Base-by-base conservation (phyloP, 1,284 basidiomycete species). In the Tylopilus sp. region DNA sequence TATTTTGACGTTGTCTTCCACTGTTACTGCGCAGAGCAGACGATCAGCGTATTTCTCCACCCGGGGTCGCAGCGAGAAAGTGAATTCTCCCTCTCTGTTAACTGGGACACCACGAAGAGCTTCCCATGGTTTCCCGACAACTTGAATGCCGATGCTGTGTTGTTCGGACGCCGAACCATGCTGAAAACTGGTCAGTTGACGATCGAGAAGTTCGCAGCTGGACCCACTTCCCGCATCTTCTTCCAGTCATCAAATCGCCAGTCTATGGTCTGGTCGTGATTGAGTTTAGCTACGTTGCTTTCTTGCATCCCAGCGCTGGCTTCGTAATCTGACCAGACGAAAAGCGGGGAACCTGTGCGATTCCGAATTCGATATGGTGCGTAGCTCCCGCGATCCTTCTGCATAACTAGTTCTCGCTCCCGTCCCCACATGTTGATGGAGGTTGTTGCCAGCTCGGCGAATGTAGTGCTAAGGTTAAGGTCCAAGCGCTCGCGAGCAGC, bases 181-280 rank as follows among this genome's bases (percentile, higher is more conserved):
- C 91, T 94, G 58, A 41, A 55, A 40, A 21, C 30, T 39, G 38
- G 21, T 59, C 20, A 59, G 53, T 39, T 46, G 18, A 44, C 20
- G 26, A 20, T 31, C 18, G 4, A 24, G 48, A 20, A 50, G 3
- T 43, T 42, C 10, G 28, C 18, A 20, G 17, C 26, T 38, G 28
- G 10, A 57, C 74, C 56, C 62, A 91, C 92, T 74, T 99, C 96
- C 65, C 96, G 85, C 73, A 92, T 88, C 8, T 86, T 85, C 68
- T 88, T 89, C 88, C 93, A 95, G 62, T 99, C 95, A 65, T 98
- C 94, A 62, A 99, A 99, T 51, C 94, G 78, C 96, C 96, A 99
- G 45, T 98, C 95, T 14, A 91, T 75, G 2, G 81, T 83, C 57
- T 88, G 79, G 39, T 88, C 88, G 57, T 94, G 82, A 28, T 78